These are phyloP conservation scores for Lentinula edodes DNA, from an alignment of 768 basidiomycete genomes.

Conservation along the genomic window DNA sequence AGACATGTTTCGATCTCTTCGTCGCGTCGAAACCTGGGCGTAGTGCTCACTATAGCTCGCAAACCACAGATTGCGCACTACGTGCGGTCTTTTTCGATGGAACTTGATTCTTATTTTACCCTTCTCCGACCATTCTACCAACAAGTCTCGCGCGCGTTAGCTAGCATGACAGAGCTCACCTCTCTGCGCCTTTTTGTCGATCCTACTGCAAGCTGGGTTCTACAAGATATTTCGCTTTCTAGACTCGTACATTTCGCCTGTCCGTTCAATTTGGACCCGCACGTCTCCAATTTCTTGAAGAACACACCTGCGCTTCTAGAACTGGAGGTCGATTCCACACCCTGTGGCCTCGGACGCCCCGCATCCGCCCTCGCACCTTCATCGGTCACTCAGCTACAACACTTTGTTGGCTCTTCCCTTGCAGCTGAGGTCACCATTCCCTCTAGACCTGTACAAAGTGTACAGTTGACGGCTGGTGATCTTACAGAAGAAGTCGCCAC, in stretches of 20 bases:
- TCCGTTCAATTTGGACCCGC: slow-evolving; percentile 55
- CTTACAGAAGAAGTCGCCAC: slow-evolving; percentile 52
- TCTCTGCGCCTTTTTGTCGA: slow-evolving; percentile 54
- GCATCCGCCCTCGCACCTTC: slow-evolving; percentile 28
- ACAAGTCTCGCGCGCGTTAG: slow-evolving; percentile 47
- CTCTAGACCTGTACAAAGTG: slow-evolving; percentile 57
- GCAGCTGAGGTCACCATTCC: slow-evolving; percentile 54
- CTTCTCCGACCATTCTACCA: slow-evolving; percentile 43
- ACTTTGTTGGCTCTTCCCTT: slow-evolving; percentile 57
- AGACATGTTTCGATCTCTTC: slow-evolving; percentile 45
- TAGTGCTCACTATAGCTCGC: slow-evolving; percentile 51
- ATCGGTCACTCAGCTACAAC: slow-evolving; percentile 39
- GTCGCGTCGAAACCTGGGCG: slow-evolving; percentile 36
- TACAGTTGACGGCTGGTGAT: slow-evolving; percentile 59
- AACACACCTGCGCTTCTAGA: slow-evolving; percentile 49
- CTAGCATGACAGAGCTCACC: slow-evolving; percentile 54
- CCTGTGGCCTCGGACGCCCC: slow-evolving; percentile 26
- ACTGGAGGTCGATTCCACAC: slow-evolving; percentile 38
- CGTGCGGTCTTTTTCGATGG: slow-evolving; percentile 60
- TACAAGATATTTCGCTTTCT: slow-evolving; percentile 34
- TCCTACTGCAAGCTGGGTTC: slow-evolving; percentile 48
- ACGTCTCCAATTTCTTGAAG: slow-evolving; percentile 55
- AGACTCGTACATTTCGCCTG: slow-evolving; percentile 51
- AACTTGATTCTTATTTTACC: slow-evolving; percentile 33
- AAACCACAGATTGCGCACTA: slow-evolving; percentile 51